Percentiles rank a stretch among this genome's conserved stretches.
Conservation (phyloP, 1,139 yeast genomes). For the Hyphopichia wangnamkhiaoensis region DNA sequence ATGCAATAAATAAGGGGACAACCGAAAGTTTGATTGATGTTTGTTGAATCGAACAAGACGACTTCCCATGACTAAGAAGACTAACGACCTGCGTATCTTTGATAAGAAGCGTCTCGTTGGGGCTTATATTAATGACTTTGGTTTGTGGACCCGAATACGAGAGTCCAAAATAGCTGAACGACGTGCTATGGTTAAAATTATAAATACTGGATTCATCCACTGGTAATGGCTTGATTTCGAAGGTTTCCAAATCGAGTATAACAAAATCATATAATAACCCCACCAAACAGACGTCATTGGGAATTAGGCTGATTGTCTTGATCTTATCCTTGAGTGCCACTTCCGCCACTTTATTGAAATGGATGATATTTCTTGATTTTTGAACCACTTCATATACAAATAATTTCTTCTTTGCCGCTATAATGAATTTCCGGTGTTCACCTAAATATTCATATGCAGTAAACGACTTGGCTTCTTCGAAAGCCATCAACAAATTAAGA, state of each 20-base stretch:
- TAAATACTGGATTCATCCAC: slow-evolving; percentile 13
- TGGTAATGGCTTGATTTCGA: slow-evolving; percentile 16
- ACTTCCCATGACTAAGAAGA: slow-evolving; percentile 12
- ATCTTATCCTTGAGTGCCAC: slow-evolving; percentile 31
- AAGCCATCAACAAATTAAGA: slow-evolving; percentile 31
- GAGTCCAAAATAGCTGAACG: slow-evolving; percentile 33
- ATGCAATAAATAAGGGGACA: slow-evolving; percentile 32
- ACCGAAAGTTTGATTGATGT: slow-evolving; percentile 27
- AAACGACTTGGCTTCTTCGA: slow-evolving; percentile 26
- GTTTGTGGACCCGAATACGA: slow-evolving; percentile 21
- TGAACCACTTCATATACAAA: slow-evolving; percentile 27
- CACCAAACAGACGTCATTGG: slow-evolving; percentile 20
- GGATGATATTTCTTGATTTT: slow-evolving; percentile 33
- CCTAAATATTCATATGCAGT: slow-evolving; percentile 19
- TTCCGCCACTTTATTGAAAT: slow-evolving; percentile 27
- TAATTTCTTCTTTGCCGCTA: slow-evolving; percentile 35
- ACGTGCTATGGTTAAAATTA: slow-evolving; percentile 21
- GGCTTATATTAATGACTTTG: slow-evolving; percentile 21
- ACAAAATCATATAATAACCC: slow-evolving; percentile 29
- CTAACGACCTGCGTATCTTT: slow-evolving; percentile 28
- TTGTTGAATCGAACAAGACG: slow-evolving; percentile 13
- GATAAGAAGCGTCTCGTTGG: slow-evolving; percentile 22
- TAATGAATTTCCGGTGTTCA: slow-evolving; percentile 23
- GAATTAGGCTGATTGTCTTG: slow-evolving; percentile 18
- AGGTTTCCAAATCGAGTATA: slow-evolving; percentile 27